These are phyloP conservation scores for Arabidopsis hybrid DNA, from an alignment of 441 rosid genomes.

Conservation along the genomic window DNA sequence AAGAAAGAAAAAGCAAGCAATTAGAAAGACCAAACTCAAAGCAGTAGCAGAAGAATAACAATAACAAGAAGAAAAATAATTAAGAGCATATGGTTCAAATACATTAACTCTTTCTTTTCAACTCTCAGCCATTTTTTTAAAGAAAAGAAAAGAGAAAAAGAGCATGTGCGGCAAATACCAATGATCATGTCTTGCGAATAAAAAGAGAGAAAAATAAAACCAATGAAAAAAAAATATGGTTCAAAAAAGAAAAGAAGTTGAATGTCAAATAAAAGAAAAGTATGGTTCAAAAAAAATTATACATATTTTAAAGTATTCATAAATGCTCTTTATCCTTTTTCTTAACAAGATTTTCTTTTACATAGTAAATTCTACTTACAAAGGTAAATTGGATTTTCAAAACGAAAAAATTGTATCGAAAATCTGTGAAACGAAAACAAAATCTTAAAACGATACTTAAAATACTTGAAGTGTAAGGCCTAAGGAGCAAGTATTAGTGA, in stretches of 20 bases:
- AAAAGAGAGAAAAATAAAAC: neutral
- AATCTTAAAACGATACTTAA: neutral
- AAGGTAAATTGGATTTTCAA: neutral
- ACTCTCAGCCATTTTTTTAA: conserved; percentile 10
- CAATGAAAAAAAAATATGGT: neutral
- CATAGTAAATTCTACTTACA: neutral
- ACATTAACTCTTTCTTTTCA: neutral
- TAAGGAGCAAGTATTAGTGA: neutral
- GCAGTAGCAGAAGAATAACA: conserved; percentile 31
- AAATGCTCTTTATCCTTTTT: neutral
- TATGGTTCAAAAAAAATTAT: neutral
- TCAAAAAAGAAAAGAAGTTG: neutral
- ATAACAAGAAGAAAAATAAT: conserved; percentile 18
- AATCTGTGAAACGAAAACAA: neutral
- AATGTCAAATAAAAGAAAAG: too few relatives aligned
- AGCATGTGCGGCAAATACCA: conserved; percentile 33
- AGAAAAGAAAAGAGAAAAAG: conserved; percentile 18
- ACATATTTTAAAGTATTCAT: neutral
- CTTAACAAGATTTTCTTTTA: neutral
- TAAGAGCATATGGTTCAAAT: conserved; percentile 35
- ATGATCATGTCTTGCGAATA: conserved; percentile 15
- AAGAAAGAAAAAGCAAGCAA: conserved; percentile 45
- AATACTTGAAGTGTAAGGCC: neutral
- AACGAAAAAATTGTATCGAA: neutral
- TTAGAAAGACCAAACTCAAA: conserved; percentile 34